Base-by-base conservation (phyloP, 2,329 filamentous ascomycete species). In the Calonectria naviculata region DNA sequence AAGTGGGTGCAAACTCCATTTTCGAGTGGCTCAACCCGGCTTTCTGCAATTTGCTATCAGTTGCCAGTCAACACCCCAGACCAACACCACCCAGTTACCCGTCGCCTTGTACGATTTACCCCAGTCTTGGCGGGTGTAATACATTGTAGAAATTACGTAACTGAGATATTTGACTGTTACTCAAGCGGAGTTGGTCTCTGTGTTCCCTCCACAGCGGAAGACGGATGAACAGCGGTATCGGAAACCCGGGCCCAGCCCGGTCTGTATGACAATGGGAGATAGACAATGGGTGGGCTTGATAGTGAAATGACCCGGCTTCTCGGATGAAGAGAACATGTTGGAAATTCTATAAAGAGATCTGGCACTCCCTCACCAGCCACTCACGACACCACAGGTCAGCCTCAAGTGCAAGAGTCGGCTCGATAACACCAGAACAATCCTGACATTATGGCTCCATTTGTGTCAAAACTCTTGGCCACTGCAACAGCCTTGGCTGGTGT, bases 381-480 rank as follows among this genome's bases (percentile, higher is more conserved):
- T 28, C 21, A 34, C 29, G 34, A 36, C 31, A 58, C 31, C 31
- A 38, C 52, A 58, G 52, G 38, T 31, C 24, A 31, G 56, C 24
- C 56, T 44, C 17, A 8, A 41, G 4, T 38, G 24, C n/a, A 12
- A 41, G 15, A 47, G 19, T 52, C 36, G 41, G 31, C 24, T 29
- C 6, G 24, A 42, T 26, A n/a, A 52, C 31, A 28, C 17, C 36
- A n/a, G 26, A 17, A 41, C 21, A 41, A 31, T 42, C 17, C 15
- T 38, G 34, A n/a, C 67, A 31, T 41, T 19, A 68, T 68, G 67
- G 60, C 41, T 58, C 42, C 49, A 5, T 49, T 58, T 17, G 41
- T 24, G 29, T 47, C 67, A 5, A 68, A 60, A 10, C 29, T 64
- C 17, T 13, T 68, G 13, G 47, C 44, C 13, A 44, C 31, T 10